These are phyloP conservation scores for Phyllostachys edulis DNA, from an alignment of 176 grass and related monocot species.

Conservation along the genomic window DNA sequence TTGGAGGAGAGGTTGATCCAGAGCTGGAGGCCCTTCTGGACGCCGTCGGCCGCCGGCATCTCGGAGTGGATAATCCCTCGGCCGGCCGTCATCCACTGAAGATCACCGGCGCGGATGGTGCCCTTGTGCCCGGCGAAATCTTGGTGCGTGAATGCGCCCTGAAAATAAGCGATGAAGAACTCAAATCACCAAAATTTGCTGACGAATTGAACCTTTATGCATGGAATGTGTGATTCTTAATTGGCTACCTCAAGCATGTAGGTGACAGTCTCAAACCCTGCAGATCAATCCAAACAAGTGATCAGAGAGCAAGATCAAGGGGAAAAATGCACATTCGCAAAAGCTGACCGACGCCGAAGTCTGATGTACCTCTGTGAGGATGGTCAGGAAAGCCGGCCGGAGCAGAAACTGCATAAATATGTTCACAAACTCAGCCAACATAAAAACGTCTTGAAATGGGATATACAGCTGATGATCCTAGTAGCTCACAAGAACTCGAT, in stretches of 20 bases:
- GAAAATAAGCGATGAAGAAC: not conserved
- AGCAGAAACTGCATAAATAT: slow-evolving; percentile 44
- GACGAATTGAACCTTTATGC: too few species aligned
- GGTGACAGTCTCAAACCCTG: slow-evolving; percentile 74
- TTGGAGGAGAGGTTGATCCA: slow-evolving; percentile 92
- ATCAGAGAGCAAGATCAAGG: not conserved
- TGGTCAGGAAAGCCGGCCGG: slow-evolving; percentile 81
- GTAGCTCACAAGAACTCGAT: not conserved
- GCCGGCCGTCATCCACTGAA: slow-evolving; percentile 87
- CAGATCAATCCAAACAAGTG: not conserved
- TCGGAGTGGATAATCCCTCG: slow-evolving; percentile 82
- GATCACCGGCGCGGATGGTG: slow-evolving; percentile 35
- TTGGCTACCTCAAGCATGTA: slow-evolving; percentile 74
- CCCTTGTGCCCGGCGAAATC: slow-evolving; percentile 85
- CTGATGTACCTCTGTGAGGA: slow-evolving; percentile 50
- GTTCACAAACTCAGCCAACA: not conserved
- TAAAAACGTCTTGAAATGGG: too few species aligned
- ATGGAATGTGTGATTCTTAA: too few species aligned
- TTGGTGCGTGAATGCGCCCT: slow-evolving; percentile 81
- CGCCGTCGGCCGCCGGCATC: slow-evolving; percentile 59
- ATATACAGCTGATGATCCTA: not conserved
- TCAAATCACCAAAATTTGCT: too few species aligned
- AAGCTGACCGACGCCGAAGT: not conserved
- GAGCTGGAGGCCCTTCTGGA: slow-evolving; percentile 78
- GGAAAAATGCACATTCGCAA: not conserved